Evolutionary conservation across 2,329 filamentous ascomycete species (phyloP), one percentile per base, ranked within the genome.

Genomic region (Alternaria consortialis): DNA sequence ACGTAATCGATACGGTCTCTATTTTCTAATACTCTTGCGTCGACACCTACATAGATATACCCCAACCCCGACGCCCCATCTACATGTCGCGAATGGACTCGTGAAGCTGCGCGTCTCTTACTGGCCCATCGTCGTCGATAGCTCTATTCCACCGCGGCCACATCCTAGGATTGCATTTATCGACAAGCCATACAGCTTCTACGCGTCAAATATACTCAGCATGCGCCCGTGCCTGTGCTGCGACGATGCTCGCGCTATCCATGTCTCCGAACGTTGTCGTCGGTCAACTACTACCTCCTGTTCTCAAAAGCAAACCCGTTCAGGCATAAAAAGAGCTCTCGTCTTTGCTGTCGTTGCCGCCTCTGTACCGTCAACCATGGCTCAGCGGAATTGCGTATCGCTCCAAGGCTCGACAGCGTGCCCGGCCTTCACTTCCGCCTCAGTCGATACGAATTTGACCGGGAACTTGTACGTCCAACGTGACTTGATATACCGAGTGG

Each of bases 361-460:
- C 34, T 65, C 69, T 13, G 43, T 77, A 29, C 75, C 76, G 27
- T 65, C 65, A 32, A 62, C 75, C 47, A 73, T 74, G 69, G 76
- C 76, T 20, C 81, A 84, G 70, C 74, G 80, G 76, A 68, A 57
- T 23, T 84, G 92, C 77, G 86, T 95, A 69, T 89, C 92, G 29
- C 84, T 96, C 36, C 80, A 86, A 58, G 88, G 85, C 63, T 94
- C 92, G 32, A 89, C 84, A 5, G 80, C 84, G 56, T 96, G 92
- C 79, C 84, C 89, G 47, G 90, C 91, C 3, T 96, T 93, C 77
- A 84, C 86, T 75, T 83, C 84, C 40, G 87, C 91, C 7, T 93
- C 91, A 0, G 84, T 96, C 62, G 92, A 90, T 32, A 91, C 87
- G 34, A 84, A 86, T 57, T 74, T 92, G 62, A 83, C 86, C 48